Evolutionary conservation across 805 yeast species (phyloP).

Genomic region (Candida nanaspora): DNA sequence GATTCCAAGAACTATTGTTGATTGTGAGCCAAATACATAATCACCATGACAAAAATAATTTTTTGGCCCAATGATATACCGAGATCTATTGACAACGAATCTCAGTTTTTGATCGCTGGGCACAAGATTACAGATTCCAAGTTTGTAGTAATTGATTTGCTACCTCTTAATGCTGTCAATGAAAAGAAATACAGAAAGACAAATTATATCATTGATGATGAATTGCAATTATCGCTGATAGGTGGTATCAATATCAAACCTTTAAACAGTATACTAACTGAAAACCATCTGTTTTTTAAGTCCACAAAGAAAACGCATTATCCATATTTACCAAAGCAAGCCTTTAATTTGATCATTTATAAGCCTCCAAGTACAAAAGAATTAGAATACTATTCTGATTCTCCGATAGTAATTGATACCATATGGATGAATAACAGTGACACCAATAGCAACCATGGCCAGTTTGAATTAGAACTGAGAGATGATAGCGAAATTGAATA

Average conservation of each 20-base stretch:
- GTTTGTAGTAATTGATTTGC: conserved; percentile 18
- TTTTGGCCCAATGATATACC: conserved; percentile 26
- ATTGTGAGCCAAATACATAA: too few species aligned
- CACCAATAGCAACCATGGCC: not conserved
- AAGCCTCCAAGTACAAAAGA: conserved; percentile 63
- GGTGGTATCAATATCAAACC: conserved; percentile 19
- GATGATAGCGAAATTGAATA: conserved; percentile 10
- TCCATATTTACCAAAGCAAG: conserved; percentile 15
- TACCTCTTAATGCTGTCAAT: conserved; percentile 6
- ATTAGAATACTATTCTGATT: conserved; percentile 69
- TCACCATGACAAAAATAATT: conserved; percentile 1
- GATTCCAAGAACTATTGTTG: not conserved
- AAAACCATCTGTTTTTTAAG: conserved; percentile 11
- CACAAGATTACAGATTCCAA: conserved; percentile 15
- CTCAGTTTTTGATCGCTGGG: conserved; percentile 18
- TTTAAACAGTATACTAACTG: conserved; percentile 3
- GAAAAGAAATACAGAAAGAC: conserved; percentile 9
- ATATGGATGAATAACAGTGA: conserved; percentile 19
- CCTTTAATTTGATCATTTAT: conserved; percentile 37
- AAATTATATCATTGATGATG: conserved; percentile 8
- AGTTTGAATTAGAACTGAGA: not conserved
- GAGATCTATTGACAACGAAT: not conserved
- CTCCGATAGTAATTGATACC: conserved; percentile 64
- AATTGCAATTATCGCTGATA: conserved; percentile 17
- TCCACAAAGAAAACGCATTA: not conserved